phyloP scores from a whole-genome alignment of 1,139 yeast genomes.

The Blastobotrys niveus region DNA sequence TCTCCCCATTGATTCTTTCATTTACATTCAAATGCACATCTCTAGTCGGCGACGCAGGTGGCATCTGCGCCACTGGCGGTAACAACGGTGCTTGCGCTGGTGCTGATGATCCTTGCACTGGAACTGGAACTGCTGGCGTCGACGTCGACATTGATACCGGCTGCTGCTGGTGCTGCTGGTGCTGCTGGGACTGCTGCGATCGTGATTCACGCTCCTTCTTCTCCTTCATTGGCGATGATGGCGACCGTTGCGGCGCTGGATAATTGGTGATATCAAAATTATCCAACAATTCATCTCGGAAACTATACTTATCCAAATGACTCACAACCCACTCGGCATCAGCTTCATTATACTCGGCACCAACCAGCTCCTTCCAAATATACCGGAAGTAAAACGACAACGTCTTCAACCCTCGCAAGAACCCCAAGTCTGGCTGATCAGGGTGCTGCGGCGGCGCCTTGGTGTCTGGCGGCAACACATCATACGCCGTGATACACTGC shows the following conservation, averaged over 20 bases:
- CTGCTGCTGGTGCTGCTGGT: too few relatives aligned
- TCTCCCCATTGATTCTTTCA: too few relatives aligned
- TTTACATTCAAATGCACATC: too few relatives aligned
- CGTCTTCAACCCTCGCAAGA: constrained; percentile 70
- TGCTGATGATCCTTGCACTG: too few relatives aligned
- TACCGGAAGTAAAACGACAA: constrained; percentile 52
- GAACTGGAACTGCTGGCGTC: too few relatives aligned
- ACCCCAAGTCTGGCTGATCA: constrained; percentile 68
- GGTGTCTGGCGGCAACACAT: constrained; percentile 37
- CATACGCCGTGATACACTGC: constrained; percentile 77
- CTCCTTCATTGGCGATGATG: background rate
- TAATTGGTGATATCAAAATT: constrained; percentile 8
- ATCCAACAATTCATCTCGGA: constrained; percentile 1
- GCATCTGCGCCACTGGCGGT: too few relatives aligned
- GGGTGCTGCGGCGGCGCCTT: constrained; percentile 68
- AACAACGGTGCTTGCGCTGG: too few relatives aligned
- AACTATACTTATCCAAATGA: background rate
- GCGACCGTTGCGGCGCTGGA: background rate
- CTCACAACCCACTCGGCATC: background rate
- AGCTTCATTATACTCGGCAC: constrained; percentile 18
- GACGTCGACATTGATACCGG: too few relatives aligned
- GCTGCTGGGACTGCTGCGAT: too few relatives aligned
- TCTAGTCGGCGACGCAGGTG: too few relatives aligned
- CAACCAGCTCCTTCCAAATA: constrained; percentile 27
- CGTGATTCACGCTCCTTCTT: too few relatives aligned